Evolutionary conservation across 306 rosid species (phyloP).

Genomic region (Biancaea sappan): DNA sequence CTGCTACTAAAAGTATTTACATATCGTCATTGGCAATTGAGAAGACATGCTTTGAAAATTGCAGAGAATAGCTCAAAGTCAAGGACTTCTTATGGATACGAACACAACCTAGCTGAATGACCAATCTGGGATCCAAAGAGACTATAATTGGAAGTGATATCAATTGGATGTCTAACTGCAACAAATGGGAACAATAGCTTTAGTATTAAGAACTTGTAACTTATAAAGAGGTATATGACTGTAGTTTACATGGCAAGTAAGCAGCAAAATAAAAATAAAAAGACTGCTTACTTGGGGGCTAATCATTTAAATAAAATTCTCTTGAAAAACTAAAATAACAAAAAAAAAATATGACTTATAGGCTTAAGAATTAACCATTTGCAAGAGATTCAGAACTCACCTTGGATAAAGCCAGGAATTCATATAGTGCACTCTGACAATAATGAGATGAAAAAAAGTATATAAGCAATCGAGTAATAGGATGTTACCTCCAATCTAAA

Average conservation of each 20-base stretch:
- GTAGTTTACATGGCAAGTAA: neutral
- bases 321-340: conserved; percentile 6
- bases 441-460: conserved; percentile 31
- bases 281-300: neutral
- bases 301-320: conserved; percentile 18
- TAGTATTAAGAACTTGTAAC: conserved; percentile 2
- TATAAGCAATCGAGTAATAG: conserved; percentile 31
- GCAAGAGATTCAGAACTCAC: conserved; percentile 48
- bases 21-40: neutral
- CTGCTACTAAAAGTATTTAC: neutral
- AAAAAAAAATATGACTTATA: conserved; percentile 24
- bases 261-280: neutral
- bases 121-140: conserved; percentile 49
- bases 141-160: conserved; percentile 37
- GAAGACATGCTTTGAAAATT: conserved; percentile 4
- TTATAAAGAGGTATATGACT: neutral
- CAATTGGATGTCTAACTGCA: conserved; percentile 78
- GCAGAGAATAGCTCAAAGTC: conserved; percentile 7
- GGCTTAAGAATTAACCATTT: conserved; percentile 30
- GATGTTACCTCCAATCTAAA: conserved; percentile 20
- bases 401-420: conserved; percentile 80
- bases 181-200: conserved; percentile 25
- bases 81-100: conserved; percentile 11
- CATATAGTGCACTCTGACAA: conserved; percentile 85
- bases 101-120: conserved; percentile 50